Evolutionary conservation across 1,284 basidiomycete genomes (phyloP).

Genomic region (Rhodotorula sp.): DNA sequence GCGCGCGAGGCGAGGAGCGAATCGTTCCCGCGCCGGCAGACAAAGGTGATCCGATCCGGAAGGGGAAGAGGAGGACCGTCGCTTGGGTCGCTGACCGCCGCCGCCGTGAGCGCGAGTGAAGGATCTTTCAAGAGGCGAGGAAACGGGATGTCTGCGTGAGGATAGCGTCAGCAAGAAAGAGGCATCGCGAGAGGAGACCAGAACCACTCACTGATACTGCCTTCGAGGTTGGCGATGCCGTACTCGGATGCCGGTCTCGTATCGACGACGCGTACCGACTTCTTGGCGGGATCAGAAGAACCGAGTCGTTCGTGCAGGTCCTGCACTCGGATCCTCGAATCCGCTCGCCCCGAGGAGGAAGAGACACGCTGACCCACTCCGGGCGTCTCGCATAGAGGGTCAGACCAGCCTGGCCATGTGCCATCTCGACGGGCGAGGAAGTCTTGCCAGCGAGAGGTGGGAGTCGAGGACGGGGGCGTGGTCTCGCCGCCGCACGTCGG

Average conservation of each 20-base stretch:
- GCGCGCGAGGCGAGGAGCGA: slow-evolving; percentile 80
- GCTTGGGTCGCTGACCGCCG: slow-evolving; percentile 6
- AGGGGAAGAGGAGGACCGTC: background rate
- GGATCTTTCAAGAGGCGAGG: slow-evolving; percentile 63
- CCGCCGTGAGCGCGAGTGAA: slow-evolving; percentile 27
- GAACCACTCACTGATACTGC: slow-evolving; percentile 66
- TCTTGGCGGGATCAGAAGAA: too few species aligned
- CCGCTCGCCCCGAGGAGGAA: slow-evolving; percentile 41
- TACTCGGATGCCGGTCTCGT: slow-evolving; percentile 80
- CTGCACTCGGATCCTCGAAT: slow-evolving; percentile 2
- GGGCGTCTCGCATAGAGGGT: slow-evolving; percentile 57
- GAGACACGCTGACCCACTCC: slow-evolving; percentile 65
- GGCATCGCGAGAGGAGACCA: background rate
- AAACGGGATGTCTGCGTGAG: slow-evolving; percentile 64
- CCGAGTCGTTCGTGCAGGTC: slow-evolving; percentile 12
- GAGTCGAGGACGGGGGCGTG: background rate
- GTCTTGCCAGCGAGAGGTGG: slow-evolving; percentile 45
- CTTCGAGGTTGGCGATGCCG: slow-evolving; percentile 77
- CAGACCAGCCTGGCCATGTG: slow-evolving; percentile 44
- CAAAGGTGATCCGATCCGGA: slow-evolving; percentile 57
- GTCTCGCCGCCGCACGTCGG: slow-evolving; percentile 61
- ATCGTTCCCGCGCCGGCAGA: slow-evolving; percentile 91
- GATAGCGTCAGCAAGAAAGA: background rate
- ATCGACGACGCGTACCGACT: slow-evolving; percentile 62
- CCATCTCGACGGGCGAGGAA: slow-evolving; percentile 41